A percentile compares a stretch with the other conserved stretches of the same genome.
These are phyloP conservation scores for Pythium angustatum DNA, from an alignment of 352 stramenopile species.

Conservation along the genomic window DNA sequence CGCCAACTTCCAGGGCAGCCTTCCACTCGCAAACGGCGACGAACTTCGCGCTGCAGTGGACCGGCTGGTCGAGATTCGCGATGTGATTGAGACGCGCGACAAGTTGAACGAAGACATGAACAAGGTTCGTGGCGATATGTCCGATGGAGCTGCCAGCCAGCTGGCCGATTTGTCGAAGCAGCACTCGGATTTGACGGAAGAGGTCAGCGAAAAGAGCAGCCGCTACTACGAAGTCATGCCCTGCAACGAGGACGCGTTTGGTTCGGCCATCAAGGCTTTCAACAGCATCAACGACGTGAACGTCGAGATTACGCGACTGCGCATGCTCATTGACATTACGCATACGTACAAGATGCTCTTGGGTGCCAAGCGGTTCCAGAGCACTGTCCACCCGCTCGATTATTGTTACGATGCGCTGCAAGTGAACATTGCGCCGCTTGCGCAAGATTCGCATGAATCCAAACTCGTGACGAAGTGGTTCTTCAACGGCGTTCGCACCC, in stretches of 20 bases:
- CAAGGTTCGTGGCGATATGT: conserved; percentile 48
- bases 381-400: conserved; percentile 57
- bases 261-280: conserved; percentile 61
- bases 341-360: conserved; percentile 80
- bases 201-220: conserved; percentile 69
- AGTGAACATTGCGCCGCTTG: conserved; percentile 48
- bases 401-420: conserved; percentile 80
- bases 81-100: conserved; percentile 50
- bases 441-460: conserved; percentile 34
- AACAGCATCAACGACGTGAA: conserved; percentile 59
- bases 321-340: conserved; percentile 66
- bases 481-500: conserved; percentile 43
- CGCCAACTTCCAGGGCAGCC: conserved; percentile 49
- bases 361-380: conserved; percentile 47
- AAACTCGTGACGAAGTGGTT: conserved; percentile 66
- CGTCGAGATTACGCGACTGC: conserved; percentile 62
- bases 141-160: conserved; percentile 39
- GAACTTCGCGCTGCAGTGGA: conserved; percentile 51
- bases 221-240: conserved; percentile 84
- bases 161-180: conserved; percentile 50
- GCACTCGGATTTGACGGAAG: conserved; percentile 55
- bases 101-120: conserved; percentile 52
- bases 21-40: conserved; percentile 66
- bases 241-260: conserved; percentile 64
- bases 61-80: conserved; percentile 49